Base-by-base conservation (phyloP, 176 grass and related monocot genomes). In the Microstegium vimineum region DNA sequence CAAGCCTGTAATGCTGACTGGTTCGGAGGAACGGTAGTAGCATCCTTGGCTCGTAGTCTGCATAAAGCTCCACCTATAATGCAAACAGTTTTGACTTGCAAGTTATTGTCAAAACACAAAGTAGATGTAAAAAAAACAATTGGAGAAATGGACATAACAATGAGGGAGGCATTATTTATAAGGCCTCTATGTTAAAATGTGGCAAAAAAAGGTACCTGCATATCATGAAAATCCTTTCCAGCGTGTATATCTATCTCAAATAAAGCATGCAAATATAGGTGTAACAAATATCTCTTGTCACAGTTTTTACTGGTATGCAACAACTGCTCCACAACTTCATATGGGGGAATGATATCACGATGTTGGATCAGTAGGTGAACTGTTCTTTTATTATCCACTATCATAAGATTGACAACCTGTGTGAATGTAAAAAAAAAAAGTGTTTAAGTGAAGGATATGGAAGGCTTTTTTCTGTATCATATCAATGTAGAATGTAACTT, bases 1-100 rank as follows among this genome's bases (percentile, higher is more conserved):
- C 91, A 73, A 99, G 91, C 77, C 84, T 91, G 81, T 95, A 99
- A 85, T 99, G 91, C 23, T 92, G 91, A 88, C 96, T 99, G 70
- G 86, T 94, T 64, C 93, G 93, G 62, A 99, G 96, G 82, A 99
- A 99, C 14, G 93, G 93, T 18, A 95, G 76, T 66, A 99, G 75
- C 93, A 99, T 90, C 83, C 66, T 83, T 82, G 89, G 87, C 51
- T 95, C 93, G 35, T 93, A 99, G 36, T 99, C 96, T 59, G 91
- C 96, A 90, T 99, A 99, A 88, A 99, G 90, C 37, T 94, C 96
- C 76, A 99, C 87, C 96, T 99, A 74, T 47, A 75, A 34, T 6
- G 54, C 23, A 79, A 40, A 86, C 45, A 65, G 45, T 83, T 86
- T 76, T 57, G 26, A 61, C 23, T 68, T 78, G 74, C 5, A 11